These are phyloP conservation scores for Agrocybe praecox DNA, from an alignment of 768 basidiomycete genomes.

Conservation along the genomic window DNA sequence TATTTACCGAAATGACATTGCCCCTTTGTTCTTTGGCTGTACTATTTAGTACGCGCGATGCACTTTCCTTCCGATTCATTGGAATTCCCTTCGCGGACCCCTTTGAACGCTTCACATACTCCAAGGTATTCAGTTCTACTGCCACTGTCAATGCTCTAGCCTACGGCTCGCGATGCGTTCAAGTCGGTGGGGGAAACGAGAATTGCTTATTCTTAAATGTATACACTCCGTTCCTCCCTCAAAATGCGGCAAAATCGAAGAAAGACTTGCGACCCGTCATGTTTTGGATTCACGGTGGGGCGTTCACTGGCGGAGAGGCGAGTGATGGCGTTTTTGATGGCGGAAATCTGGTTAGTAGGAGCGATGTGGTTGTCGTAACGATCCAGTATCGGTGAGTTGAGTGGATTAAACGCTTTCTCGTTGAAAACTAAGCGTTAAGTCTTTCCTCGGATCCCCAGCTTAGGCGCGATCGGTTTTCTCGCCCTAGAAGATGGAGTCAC, in stretches of 20 bases:
- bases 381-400: constrained; percentile 40
- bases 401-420: not conserved
- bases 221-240: constrained; percentile 42
- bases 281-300: constrained; percentile 56
- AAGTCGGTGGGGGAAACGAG: constrained; percentile 31
- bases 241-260: constrained; percentile 3
- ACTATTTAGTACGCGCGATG: constrained; percentile 41
- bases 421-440: too few relatives aligned
- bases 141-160: constrained; percentile 30
- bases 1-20: too few relatives aligned
- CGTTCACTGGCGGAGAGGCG: constrained; percentile 42
- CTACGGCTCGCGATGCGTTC: constrained; percentile 35
- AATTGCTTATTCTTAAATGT: constrained; percentile 52
- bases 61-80: constrained; percentile 51
- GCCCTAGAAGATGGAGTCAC: constrained; percentile 41
- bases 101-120: constrained; percentile 45
- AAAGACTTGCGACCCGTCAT: constrained; percentile 41
- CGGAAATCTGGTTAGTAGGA: constrained; percentile 43
- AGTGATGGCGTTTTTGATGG: constrained; percentile 43
- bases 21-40: too few relatives aligned
- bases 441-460: constrained; percentile 30
- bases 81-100: constrained; percentile 53
- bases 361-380: constrained; percentile 40
- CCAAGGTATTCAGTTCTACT: constrained; percentile 28
- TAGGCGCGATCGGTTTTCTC: constrained; percentile 46